These are phyloP conservation scores for Aspergillus intermedius DNA, from an alignment of 2,329 filamentous ascomycete genomes.

Conservation along the genomic window DNA sequence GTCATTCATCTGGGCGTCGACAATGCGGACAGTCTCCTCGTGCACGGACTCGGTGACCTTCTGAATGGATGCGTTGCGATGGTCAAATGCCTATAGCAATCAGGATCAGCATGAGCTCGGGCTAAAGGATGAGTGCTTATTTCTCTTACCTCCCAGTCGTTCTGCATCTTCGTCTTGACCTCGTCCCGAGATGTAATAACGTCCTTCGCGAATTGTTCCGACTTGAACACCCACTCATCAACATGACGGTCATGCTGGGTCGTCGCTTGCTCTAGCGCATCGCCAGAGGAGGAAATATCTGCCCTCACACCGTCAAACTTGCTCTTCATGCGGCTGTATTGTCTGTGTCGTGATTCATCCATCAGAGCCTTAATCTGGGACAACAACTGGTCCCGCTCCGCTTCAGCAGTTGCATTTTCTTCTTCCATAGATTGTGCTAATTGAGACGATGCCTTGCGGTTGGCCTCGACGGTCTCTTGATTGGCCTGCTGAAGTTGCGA, in stretches of 20 bases:
- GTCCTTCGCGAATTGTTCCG: constrained; percentile 62
- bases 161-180: constrained; percentile 74
- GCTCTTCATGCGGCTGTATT: constrained; percentile 63
- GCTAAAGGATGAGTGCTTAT: not conserved
- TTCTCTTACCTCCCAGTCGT: constrained; percentile 69
- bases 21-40: constrained; percentile 79
- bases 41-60: constrained; percentile 80
- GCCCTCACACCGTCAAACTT: constrained; percentile 58
- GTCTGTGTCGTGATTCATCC: constrained; percentile 63
- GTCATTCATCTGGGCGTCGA: constrained; percentile 80
- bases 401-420: constrained; percentile 64
- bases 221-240: constrained; percentile 65
- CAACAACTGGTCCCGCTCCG: constrained; percentile 68
- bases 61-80: constrained; percentile 77
- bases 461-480: constrained; percentile 60
- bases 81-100: constrained; percentile 56
- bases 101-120: constrained; percentile 18
- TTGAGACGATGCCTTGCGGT: constrained; percentile 57
- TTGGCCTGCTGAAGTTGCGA: constrained; percentile 66
- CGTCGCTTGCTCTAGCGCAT: constrained; percentile 59
- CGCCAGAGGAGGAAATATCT: constrained; percentile 59
- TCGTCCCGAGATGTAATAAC: constrained; percentile 67
- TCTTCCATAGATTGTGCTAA: constrained; percentile 67
- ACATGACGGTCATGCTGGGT: constrained; percentile 64
- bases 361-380: constrained; percentile 72